Base-by-base conservation (phyloP, 352 stramenopile species). In the Thalassiosira mediterranea region DNA sequence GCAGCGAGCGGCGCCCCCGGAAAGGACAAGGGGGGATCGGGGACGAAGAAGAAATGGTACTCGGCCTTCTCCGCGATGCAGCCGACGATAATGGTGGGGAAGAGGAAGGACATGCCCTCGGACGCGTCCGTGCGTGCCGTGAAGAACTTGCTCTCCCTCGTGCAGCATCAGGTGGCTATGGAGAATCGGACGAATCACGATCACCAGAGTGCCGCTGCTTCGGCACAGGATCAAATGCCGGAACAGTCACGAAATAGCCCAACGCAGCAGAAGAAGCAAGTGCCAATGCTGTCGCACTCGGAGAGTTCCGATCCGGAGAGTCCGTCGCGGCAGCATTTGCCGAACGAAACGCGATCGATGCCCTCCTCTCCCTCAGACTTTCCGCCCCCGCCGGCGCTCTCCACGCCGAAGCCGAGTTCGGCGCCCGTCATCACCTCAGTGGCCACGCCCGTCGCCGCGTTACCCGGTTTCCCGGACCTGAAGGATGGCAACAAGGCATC, bases 141-240 rank as follows among this genome's bases (percentile, higher is more conserved):
- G 2, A 73, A 72, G 29, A 71, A 72, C 57, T 49, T 82, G n/a
- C 68, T 77, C 17, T 47, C 32, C 0, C 42, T 77, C n/a, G 65
- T 72, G 8, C 51, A 68, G 11, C 56, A 66, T 3, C 63, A 75
- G 21, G 52, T 70, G 38, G 23, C 23, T 13, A 25, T 49, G 19
- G 63, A 46, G 25, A 34, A 62, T 15, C 38, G 21, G 15, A 58
- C 46, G 19, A 13, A 31, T 56, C 25, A 31, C 1, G 28, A 46
- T n/a, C 32, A 28, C n/a, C 15, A 21, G 26, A 46, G 23, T 1
- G 3, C 15, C 17, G 4, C 34, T 47, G 15, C 21, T n/a, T 28
- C 29, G 13, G 2, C 21, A 2, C 1, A 15, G 3, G 0, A 34
- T 3, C 2, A 54, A 11, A 17, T 11, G 1, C 47, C 28, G 8